Evolutionary conservation across 225 moss, liverwort and hornwort species (phyloP), one percentile per base, ranked within the genome.

Genomic region (Antitrichia curtipendula): DNA sequence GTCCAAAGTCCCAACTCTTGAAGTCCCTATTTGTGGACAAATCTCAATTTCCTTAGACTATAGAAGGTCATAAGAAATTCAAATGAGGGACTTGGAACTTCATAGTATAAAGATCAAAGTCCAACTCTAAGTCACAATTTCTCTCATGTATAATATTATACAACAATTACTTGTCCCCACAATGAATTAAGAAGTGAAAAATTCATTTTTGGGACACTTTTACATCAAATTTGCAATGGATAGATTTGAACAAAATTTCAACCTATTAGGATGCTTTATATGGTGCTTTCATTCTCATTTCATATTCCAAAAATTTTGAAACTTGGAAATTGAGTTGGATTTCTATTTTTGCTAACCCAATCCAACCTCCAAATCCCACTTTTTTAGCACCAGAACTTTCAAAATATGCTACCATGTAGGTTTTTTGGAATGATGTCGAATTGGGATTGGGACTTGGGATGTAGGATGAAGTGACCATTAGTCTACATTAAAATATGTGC

Each of bases 291-390:
- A 1, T 71, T 3, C 0, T 16, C 27, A 25, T 69, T 20, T 24
- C 14, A 25, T 40, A 40, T 23, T 40, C 23, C 2, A 24, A 24
- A 69, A 24, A 14, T 40, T 2, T 40, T 69, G 40, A 5, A 2
- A 40, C 5, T 40, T 69, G 8, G 3, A 40, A 24, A 8, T 0
- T 25, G 1, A 69, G 3, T 25, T 41, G 5, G 3, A 0, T 40
- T 69, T 41, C 1, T 8, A 25, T 2, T 70, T 69, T 41, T 70
- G 15, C 8, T 41, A 41, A 9, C 0, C 25, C 27, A 41, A 16
- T 27, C 16, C 0, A 41, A 0, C 1, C 25, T 41, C 2, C 0
- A 16, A 71, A 10, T 71, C 3, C 6, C 0, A 71, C 6, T 43
- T 36, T 6, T 5, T 0, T 2, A 10, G 6, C 0, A 1, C 18